phyloP scores from a whole-genome alignment of 192 early-diverging fungal genomes.

The Geosiphon pyriformis region DNA sequence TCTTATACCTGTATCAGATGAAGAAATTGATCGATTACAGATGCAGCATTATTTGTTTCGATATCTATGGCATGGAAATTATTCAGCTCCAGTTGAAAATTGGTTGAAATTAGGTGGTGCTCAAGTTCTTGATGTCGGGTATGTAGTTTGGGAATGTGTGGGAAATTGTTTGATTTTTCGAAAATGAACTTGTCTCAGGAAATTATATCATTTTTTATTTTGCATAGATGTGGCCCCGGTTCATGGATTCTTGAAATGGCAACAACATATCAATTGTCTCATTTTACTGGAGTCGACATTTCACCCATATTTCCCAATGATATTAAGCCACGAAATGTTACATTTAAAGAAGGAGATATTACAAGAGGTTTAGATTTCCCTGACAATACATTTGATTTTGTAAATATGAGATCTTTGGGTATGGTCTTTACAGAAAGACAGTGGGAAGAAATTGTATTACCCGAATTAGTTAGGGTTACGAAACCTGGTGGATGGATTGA shows the following conservation, averaged over 20 bases:
- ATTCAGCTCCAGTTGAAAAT: conserved; percentile 9
- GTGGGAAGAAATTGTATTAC: conserved; percentile 17
- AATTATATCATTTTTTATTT: neutral
- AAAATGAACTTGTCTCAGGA: neutral
- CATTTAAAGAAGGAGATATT: conserved; percentile 19
- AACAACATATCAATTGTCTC: conserved; percentile 23
- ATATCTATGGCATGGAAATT: conserved; percentile 12
- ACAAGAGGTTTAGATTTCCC: conserved; percentile 21
- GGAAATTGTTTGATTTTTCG: neutral
- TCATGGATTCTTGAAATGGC: conserved; percentile 40
- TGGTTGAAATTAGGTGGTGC: conserved; percentile 1
- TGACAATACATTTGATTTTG: conserved; percentile 28
- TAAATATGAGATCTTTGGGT: conserved; percentile 20
- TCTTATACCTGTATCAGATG: neutral
- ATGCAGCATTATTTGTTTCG: conserved; percentile 7
- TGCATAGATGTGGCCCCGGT: conserved; percentile 30
- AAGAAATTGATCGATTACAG: conserved; percentile 14
- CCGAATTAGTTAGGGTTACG: conserved; percentile 18
- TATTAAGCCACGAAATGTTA: conserved; percentile 9
- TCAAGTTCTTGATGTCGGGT: conserved; percentile 20
- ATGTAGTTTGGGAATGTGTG: neutral
- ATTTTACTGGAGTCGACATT: conserved; percentile 34
- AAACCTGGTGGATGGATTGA: conserved; percentile 24
- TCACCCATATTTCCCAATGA: conserved; percentile 23
- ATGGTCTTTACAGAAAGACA: neutral